A percentile compares a stretch with the other conserved stretches of the same genome.
phyloP scores from a whole-genome alignment of 768 basidiomycete genomes.

The Pholiota conissans region DNA sequence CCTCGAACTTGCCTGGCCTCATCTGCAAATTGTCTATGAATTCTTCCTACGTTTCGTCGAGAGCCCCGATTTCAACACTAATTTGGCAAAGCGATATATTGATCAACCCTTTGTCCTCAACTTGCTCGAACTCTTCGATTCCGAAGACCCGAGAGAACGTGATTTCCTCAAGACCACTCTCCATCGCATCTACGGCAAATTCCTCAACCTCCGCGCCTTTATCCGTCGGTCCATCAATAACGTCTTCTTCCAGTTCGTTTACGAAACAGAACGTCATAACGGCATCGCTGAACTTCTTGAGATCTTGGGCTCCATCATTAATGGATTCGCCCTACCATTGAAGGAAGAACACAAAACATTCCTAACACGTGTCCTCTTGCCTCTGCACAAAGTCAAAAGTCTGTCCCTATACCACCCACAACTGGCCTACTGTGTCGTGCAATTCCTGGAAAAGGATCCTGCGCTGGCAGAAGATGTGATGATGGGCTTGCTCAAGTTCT shows the following conservation, averaged over 20 bases:
- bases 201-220: conserved; percentile 97
- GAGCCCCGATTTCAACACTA: conserved; percentile 96
- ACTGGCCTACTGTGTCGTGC: conserved; percentile 97
- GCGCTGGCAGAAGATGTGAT: conserved; percentile 93
- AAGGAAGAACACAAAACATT: conserved; percentile 99
- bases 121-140: conserved; percentile 96
- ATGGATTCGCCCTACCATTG: conserved; percentile 95
- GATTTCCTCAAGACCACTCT: conserved; percentile 99
- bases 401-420: conserved; percentile 99
- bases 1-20: conserved; percentile 98
- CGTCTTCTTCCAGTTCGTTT: conserved; percentile 98
- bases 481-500: conserved; percentile 92
- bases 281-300: conserved; percentile 98
- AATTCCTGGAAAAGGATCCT: conserved; percentile 97
- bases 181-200: conserved; percentile 99
- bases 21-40: conserved; percentile 98
- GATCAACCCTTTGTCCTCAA: conserved; percentile 95
- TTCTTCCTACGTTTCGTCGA: conserved; percentile 99
- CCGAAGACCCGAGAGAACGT: conserved; percentile 97
- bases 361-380: conserved; percentile 90
- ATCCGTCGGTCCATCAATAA: conserved; percentile 99
- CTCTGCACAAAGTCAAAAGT: conserved; percentile 96
- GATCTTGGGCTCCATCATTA: conserved; percentile 99
- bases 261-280: conserved; percentile 98
- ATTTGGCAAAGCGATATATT: conserved; percentile 95